Conservation (phyloP, 2,329 filamentous ascomycete species). For the Trichoderma sp. region DNA sequence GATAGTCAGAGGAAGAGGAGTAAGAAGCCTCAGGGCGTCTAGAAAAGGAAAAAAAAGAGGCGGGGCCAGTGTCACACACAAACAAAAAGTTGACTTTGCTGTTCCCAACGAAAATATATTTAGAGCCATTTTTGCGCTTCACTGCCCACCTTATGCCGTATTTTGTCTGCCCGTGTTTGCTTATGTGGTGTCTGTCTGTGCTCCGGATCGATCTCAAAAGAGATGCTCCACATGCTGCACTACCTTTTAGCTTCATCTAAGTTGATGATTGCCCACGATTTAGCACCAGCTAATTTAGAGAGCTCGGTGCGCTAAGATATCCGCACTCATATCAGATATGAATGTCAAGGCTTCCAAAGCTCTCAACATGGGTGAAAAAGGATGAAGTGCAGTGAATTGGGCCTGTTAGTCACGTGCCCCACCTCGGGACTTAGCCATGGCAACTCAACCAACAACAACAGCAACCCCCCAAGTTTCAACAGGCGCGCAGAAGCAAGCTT, state of each 20-base stretch:
- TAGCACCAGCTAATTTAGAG: background rate
- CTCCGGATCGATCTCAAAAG: background rate
- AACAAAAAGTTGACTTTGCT: conserved; percentile 26
- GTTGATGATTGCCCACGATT: background rate
- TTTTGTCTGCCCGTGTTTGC: background rate
- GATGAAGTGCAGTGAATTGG: background rate
- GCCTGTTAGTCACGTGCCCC: background rate
- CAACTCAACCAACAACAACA: background rate
- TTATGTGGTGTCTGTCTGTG: background rate
- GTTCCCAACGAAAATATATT: conserved; percentile 25
- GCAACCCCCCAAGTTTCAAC: background rate
- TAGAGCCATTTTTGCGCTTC: background rate
- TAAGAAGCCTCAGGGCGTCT: conserved; percentile 12
- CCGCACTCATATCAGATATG: background rate
- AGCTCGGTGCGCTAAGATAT: background rate
- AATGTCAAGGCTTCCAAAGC: background rate
- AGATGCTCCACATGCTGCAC: background rate
- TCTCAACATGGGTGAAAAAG: background rate
- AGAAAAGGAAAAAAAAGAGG: conserved; percentile 18
- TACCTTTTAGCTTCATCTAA: background rate
- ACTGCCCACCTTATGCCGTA: background rate
- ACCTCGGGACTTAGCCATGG: background rate
- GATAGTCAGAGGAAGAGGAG: conserved; percentile 6
- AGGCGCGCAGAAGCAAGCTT: background rate
- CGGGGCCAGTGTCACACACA: conserved; percentile 11